Evolutionary conservation across 1,284 basidiomycete species (phyloP).

Genomic region (Chondrostereum purpureum): DNA sequence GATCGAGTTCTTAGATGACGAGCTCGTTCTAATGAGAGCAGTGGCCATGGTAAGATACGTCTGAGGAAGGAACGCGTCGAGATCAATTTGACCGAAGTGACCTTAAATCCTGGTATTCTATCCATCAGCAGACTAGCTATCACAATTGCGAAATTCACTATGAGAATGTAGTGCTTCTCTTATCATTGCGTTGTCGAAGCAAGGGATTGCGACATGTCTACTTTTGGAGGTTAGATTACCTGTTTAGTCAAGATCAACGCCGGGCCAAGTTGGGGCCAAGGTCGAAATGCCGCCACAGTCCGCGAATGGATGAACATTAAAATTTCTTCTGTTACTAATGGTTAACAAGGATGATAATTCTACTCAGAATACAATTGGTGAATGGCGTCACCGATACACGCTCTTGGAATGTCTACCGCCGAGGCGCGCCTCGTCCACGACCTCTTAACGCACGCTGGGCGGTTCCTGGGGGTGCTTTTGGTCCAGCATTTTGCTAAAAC

Average conservation of each 20-base stretch:
- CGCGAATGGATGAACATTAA: neutral
- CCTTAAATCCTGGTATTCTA: no score
- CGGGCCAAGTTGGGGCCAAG: no score
- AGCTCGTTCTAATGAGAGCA: conserved; percentile 8
- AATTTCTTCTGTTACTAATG: conserved; percentile 1
- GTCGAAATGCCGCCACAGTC: no score
- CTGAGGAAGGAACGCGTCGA: neutral
- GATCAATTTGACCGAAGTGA: neutral
- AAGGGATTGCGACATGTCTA: conserved; percentile 10
- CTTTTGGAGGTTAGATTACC: neutral
- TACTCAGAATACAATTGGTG: conserved; percentile 1
- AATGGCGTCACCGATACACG: conserved; percentile 9
- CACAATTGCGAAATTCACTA: conserved; percentile 6
- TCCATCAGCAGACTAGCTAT: neutral
- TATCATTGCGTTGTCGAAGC: conserved; percentile 8
- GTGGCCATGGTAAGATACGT: conserved; percentile 18
- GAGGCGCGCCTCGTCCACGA: conserved; percentile 71
- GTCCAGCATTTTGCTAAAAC: conserved; percentile 63
- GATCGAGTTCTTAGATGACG: neutral
- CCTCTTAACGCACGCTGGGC: conserved; percentile 80
- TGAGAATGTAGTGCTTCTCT: neutral
- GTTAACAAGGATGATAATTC: conserved; percentile 1
- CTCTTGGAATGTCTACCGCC: conserved; percentile 40
- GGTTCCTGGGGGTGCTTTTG: conserved; percentile 77
- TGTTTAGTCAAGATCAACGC: no score